Base-by-base conservation (phyloP, 202 grass and related monocot species). In the Musa balbisiana region DNA sequence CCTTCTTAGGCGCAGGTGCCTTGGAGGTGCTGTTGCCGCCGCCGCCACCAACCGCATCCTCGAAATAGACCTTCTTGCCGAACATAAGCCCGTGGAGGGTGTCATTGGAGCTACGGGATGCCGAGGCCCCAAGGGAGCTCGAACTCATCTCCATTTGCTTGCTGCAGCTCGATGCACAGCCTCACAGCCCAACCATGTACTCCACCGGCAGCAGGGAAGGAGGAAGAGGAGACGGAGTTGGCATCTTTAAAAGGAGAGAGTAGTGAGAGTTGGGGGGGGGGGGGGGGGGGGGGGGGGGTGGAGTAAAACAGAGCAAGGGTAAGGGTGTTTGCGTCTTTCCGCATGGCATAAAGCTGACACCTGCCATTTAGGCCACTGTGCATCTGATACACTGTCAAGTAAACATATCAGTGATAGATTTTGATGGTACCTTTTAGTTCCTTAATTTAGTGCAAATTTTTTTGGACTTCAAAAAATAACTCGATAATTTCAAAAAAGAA, bases 21-120 rank as follows among this genome's bases (percentile, higher is more conserved):
- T 9, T 25, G 72, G 33, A 43, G 33, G 33, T 43, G 33, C 5
- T 43, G 33, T 21, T 59, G 10, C 64, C 33, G 13, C 53, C 49
- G 20, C 77, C 74, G 24, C 19, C 70, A 4, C 70, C 73, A 11
- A 62, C 75, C 26, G 55, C 84, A 66, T 85, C 90, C 84, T 92
- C 82, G 64, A 79, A 55, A 43, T 72, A 71, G 58, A 52, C 23
- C 65, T 73, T 49, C 29, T 73, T 53, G 4, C 84, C 72, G 15
- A 54, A 51, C 75, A 51, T 58, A 63, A 70, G 77, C 15, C 69
- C 67, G 11, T 78, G 72, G 22, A 79, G 84, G 56, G 64, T 33
- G 70, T 52, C 64, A 1, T 52, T 49, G 12, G 11, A 15, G 29
- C 55, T 43, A 43, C 33, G 33, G 33, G 33, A 43, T 8, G 19